Evolutionary conservation across 768 basidiomycete species (phyloP), one percentile per base, ranked within the genome.

Genomic region (Phylloporus sp.): DNA sequence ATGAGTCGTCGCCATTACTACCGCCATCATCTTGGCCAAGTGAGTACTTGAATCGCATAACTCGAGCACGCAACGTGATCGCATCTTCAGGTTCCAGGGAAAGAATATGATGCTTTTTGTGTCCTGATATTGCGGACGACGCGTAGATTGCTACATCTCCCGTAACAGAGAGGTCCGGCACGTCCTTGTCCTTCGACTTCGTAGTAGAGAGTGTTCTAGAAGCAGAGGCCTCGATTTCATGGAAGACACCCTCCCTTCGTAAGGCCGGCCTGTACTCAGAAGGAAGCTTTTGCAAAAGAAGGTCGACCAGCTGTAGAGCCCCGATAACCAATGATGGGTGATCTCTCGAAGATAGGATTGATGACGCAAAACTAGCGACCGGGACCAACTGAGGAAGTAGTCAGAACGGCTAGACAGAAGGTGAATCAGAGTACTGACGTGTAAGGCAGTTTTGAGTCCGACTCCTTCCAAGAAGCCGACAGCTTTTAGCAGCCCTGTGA

Each of bases 171-270:
- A 58, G 43, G 18, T 73, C 65, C 11, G 68, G 58, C 7, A 54
- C 53, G 22, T 68, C 64, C 51, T 68, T 69, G 38, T 72, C 73
- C 51, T 82, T 85, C 7, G 72, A 45, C 57, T 77, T 81, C 13
- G 72, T 57, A 0, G 80, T 72, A 5, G 76, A 71, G 28, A 95
- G 70, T 8, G 76, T 61, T 40, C 84, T 78, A 11, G 75, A 75
- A 7, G 91, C 85, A 23, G 94, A 70, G 9, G 71, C 64, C 54
- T 93, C 92, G 29, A 99, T 82, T 64, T 98, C 96, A 66, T 97
- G 89, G 65, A 96, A 84, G 23, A 98, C 96, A 9, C 96, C 96
- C 69, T 99, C 95, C 23, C 94, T 78, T 18, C 90, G 82, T 76
- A 98, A 92, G 0, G 86, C 82, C 15, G 90, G 86, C 60, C 82